Conservation (phyloP, 2,329 filamentous ascomycete species). For the Pyrenochaeta sp. region DNA sequence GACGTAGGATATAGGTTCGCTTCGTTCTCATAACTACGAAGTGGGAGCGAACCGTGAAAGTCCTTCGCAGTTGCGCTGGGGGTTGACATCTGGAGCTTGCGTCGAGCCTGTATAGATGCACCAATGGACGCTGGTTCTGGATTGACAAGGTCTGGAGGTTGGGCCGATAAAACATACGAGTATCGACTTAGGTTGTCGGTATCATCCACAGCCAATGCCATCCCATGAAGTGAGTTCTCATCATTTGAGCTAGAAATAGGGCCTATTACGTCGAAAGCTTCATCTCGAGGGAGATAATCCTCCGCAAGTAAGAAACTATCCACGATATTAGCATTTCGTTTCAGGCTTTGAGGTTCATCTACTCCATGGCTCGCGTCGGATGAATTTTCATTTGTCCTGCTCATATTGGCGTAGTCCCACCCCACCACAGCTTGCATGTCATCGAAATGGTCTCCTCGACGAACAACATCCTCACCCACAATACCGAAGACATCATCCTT, state of each 20-base stretch:
- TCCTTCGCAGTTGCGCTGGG: background rate
- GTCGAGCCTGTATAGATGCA: background rate
- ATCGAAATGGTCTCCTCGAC: background rate
- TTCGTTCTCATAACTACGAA: conserved; percentile 22
- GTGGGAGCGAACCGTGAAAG: conserved; percentile 22
- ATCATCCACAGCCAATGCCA: background rate
- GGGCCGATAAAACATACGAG: background rate
- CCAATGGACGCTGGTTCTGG: background rate
- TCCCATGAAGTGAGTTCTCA: conserved; percentile 10
- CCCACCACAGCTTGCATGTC: background rate
- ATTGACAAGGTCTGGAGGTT: background rate
- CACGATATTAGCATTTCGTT: background rate
- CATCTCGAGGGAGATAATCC: background rate
- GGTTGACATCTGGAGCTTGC: background rate
- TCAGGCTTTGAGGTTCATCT: background rate
- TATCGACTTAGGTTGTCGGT: background rate
- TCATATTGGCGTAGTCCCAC: background rate
- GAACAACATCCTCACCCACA: background rate
- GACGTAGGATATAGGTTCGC: conserved; percentile 10
- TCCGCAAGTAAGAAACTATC: background rate
- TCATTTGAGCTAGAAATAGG: conserved; percentile 4
- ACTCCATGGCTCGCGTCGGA: conserved; percentile 10
- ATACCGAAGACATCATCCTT: conserved; percentile 10
- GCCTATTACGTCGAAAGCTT: background rate
- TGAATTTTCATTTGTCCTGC: conserved; percentile 5